Base-by-base conservation (phyloP, 108 stramenopile genomes). In the Cylindrotheca closterium region DNA sequence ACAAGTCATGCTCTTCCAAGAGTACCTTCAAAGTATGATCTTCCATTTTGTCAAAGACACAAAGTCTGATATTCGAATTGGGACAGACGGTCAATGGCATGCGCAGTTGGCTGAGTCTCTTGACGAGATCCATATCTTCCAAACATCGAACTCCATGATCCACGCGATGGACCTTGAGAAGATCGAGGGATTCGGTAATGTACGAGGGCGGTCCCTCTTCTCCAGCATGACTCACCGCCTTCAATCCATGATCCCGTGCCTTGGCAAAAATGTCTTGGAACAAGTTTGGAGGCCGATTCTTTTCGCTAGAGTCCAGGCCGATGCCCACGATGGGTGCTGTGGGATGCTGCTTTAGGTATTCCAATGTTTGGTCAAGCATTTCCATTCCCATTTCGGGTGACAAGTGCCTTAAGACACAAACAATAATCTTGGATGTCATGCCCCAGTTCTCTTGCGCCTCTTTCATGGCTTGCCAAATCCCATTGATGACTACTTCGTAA, bases 191-290 rank as follows among this genome's bases (percentile, higher is more conserved):
- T 4, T 66, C 68, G 3, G 15, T 34, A 28, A 79, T 59, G 25
- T 70, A 79, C 17, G 30, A 42, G n/a, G 78, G 63, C 15, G 78
- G 78, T 22, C 78, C 78, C 65, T 79, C 78, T 49, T 79, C 78
- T 32, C 78, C 78, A 26, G 78, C 78, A 55, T 79, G 78, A 18
- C 65, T 51, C 31, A 73, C 68, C 8, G 55, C 23, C 26, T 64
- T 49, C 15, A 62, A 65, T 8, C 73, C 78, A 47, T 45, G 30
- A 30, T 58, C 46, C 21, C 65, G 19, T 17, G 73, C 61, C 50
- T 60, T 63, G 17, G 34, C 53, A 37, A 79, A 72, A 25, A 73
- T 47, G 4, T 67, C 54, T 19, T 63, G 15, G 48, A 70, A 79
- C 46, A 70, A 74, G 47, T 47, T 21, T 0, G 78, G 73, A 28